Base-by-base conservation (phyloP, 148 eudicot genomes). In the Heliamphora exappendiculata region DNA sequence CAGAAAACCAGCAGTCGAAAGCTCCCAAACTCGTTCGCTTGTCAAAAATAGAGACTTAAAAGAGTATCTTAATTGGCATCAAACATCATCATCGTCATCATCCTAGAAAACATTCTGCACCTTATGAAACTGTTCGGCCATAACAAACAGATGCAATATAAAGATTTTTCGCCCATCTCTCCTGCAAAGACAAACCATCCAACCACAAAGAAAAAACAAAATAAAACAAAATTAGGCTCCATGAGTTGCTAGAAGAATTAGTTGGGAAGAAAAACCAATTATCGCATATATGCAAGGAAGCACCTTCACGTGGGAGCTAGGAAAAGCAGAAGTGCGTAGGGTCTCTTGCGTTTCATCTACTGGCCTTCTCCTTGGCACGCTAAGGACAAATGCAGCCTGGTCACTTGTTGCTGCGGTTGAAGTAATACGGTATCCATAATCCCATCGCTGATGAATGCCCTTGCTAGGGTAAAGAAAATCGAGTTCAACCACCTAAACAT, bases 391-490 rank as follows among this genome's bases (percentile, higher is more conserved):
- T 67, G 98, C 97, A 68, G 97, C 73, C 87, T 94, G 98, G 72
- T 94, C 98, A 47, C 47, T 70, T 24, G 98, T 94, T 55, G 97
- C 97, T 3, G 94, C 97, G 66, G 96, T 90, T 28, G 96, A 78
- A 64, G 98, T 92, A 73, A 94, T 94, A 49, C 98, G 93, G 73
- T 92, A 94, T 45, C 97, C 97, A 78, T 55, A 79, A 69, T 94
- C 97, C 98, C 98, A 94, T 59, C 98, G 83, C 78, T 88, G 79
- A 79, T 94, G 98, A 70, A 94, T 79, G n/a, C 98, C 98, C 87
- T 94, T 97, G 78, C 98, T 92, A 24, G 98, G 98, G 80, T 94
- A 94, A 3, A 94, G 87, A 82, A 94, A 94, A 82, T 94, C 98
- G 45, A 94, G 87, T 72, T 94, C 98, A 39, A 94, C 98, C 63